Evolutionary conservation across 495 filamentous ascomycete genomes (phyloP), one percentile per base, ranked within the genome.

Genomic region (Penicillium coffeae): DNA sequence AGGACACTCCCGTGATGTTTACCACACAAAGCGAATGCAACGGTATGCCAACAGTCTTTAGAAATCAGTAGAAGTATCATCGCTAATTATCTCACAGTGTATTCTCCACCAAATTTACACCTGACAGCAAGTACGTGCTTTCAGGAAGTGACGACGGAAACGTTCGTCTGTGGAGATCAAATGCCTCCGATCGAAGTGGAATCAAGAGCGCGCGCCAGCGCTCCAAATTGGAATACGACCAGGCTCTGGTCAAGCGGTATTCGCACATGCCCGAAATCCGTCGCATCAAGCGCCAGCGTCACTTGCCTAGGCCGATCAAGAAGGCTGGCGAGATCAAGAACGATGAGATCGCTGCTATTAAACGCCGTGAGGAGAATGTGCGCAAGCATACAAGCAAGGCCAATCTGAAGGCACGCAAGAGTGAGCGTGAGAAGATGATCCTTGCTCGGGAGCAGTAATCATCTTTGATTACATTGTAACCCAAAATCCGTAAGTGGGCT

Each of bases 11-110:
- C 70, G 90, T 18, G 47, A 99, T 51, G 84, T 96, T 38, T 99
- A 99, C 70, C 93, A 97, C 71, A 97, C 93, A 8, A 90, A 95
- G 69, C 82, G 93, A 45, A 96, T 96, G 94, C 93, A 98, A 73
- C 79, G 82, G 70, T 73, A 66, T 56, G 66, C 54, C 15, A 32
- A 25, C n/a, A 9, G 3, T n/a, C n/a, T n/a, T n/a, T n/a, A n/a
- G n/a, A n/a, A n/a, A n/a, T n/a, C n/a, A n/a, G n/a, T n/a, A n/a
- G 10, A 10, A 30, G 4, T 30, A 30, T 30, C 4, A 30, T 30
- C 25, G 25, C 25, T 30, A 30, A 30, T 37, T 35, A 8, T n/a
- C 38, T 21, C 42, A 39, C 45, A 74, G 85, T 57, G 90, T 95
- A n/a, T 96, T 97, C 77, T 86, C 84, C 15, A 79, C 78, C 42